Conservation (phyloP, 108 stramenopile genomes). For the Pseudonitzschia multiseries region DNA sequence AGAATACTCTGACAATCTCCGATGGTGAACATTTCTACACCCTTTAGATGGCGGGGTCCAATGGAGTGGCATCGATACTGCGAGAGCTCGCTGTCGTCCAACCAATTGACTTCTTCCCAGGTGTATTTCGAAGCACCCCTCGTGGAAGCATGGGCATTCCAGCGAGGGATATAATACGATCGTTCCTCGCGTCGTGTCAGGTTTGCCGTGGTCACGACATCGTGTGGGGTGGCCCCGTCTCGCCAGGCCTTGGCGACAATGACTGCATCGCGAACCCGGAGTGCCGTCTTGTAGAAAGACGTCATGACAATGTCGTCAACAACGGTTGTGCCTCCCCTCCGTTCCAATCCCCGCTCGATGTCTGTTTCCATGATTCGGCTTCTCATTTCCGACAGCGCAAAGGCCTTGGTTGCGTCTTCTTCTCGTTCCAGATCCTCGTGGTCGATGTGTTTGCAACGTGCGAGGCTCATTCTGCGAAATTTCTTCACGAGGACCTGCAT, state of each 20-base stretch:
- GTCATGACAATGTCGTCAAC: conserved; percentile 84
- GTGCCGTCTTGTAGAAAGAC: conserved; percentile 58
- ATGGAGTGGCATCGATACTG: conserved; percentile 76
- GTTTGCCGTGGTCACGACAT: conserved; percentile 67
- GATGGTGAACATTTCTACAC: conserved; percentile 87
- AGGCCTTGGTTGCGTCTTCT: conserved; percentile 80
- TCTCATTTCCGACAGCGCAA: conserved; percentile 86
- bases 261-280: conserved; percentile 83
- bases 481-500: conserved; percentile 66
- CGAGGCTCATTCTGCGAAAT: conserved; percentile 67
- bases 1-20: conserved; percentile 89
- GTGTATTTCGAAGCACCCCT: conserved; percentile 24
- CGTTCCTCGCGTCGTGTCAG: conserved; percentile 66
- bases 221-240: conserved; percentile 80
- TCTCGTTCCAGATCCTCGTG: conserved; percentile 56
- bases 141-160: conserved; percentile 20
- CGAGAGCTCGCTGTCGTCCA: conserved; percentile 77
- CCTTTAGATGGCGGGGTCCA: conserved; percentile 73
- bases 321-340: conserved; percentile 72
- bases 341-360: conserved; percentile 82
- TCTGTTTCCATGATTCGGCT: conserved; percentile 91
- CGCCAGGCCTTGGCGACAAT: conserved; percentile 90
- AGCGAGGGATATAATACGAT: conserved; percentile 53
- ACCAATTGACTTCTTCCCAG: conserved; percentile 79
- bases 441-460: conserved; percentile 35